A percentile compares a stretch with the other conserved stretches of the same genome.
phyloP scores from a whole-genome alignment of 176 grass and related monocot species.

The Otatea glauca region DNA sequence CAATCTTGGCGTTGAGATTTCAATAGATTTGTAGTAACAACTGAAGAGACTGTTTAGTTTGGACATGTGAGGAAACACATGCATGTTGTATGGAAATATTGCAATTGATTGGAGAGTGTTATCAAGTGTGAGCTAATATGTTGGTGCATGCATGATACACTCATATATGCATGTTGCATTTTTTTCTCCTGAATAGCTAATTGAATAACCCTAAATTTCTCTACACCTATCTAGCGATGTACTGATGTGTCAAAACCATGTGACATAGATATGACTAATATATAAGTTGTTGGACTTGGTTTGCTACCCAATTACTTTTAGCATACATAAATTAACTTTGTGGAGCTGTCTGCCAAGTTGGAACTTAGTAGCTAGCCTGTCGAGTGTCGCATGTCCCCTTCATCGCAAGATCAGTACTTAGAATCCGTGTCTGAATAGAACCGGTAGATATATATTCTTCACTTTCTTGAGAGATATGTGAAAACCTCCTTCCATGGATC shows the following conservation, averaged over 20 bases:
- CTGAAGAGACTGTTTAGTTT: not conserved
- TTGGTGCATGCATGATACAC: not conserved
- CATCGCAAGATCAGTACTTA: slow-evolving; percentile 32
- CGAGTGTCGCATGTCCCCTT: slow-evolving; percentile 26
- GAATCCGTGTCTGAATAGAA: slow-evolving; percentile 31
- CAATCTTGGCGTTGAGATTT: not conserved
- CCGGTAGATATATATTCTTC: not conserved
- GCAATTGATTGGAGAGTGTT: not conserved
- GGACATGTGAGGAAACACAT: not conserved
- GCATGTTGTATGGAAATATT: not conserved
- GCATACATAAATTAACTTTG: not conserved
- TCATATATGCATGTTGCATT: too few relatives aligned
- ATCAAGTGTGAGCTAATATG: not conserved
- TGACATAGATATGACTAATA: not conserved
- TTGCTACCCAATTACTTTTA: not conserved
- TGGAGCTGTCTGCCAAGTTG: slow-evolving; percentile 19
- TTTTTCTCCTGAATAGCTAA: not conserved
- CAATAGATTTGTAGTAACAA: not conserved
- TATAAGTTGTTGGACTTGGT: not conserved
- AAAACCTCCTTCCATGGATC: slow-evolving; percentile 7
- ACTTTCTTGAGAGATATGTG: slow-evolving; percentile 18
- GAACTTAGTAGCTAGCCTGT: not conserved
- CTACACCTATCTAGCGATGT: not conserved
- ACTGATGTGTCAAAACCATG: not conserved
- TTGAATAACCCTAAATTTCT: not conserved